Percentiles rank a stretch among this genome's conserved stretches.
phyloP scores from a whole-genome alignment of 768 basidiomycete species.

The Gyrodon lividus region DNA sequence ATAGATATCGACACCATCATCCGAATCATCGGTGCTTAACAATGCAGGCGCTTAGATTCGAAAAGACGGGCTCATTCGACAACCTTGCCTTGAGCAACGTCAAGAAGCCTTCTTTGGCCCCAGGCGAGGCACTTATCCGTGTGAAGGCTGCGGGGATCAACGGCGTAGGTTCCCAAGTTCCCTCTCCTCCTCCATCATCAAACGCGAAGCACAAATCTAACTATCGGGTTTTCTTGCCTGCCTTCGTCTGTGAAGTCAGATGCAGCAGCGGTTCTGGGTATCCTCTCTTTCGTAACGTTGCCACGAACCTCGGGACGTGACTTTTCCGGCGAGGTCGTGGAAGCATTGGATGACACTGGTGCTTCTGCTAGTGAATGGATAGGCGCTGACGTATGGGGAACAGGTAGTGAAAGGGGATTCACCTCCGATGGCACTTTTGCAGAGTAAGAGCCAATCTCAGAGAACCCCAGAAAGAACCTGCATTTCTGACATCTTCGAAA shows the following conservation, averaged over 20 bases:
- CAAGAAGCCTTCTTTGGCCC: conserved; percentile 24
- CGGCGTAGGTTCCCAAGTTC: conserved; percentile 20
- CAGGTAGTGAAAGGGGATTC: conserved; percentile 33
- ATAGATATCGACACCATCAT: conserved; percentile 3
- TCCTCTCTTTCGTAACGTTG: conserved; percentile 31
- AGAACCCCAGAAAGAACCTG: background rate
- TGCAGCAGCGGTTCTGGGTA: conserved; percentile 27
- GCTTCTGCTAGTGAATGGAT: conserved; percentile 19
- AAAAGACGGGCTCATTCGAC: conserved; percentile 32
- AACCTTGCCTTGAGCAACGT: conserved; percentile 23
- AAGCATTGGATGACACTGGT: conserved; percentile 28
- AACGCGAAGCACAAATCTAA: background rate
- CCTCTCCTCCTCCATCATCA: background rate
- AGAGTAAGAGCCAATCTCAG: conserved; percentile 22
- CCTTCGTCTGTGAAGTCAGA: conserved; percentile 22
- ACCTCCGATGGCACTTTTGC: conserved; percentile 34
- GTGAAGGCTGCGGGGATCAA: conserved; percentile 36
- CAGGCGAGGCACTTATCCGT: conserved; percentile 34
- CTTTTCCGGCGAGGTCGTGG: conserved; percentile 35
- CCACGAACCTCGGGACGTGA: conserved; percentile 33
- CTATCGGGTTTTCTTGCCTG: background rate
- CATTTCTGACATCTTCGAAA: background rate
- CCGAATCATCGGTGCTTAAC: conserved; percentile 3
- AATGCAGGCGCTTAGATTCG: conserved; percentile 35
- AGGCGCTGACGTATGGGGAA: conserved; percentile 35